These are phyloP conservation scores for Prunus armeniaca DNA, from an alignment of 306 rosid genomes.

Conservation along the genomic window DNA sequence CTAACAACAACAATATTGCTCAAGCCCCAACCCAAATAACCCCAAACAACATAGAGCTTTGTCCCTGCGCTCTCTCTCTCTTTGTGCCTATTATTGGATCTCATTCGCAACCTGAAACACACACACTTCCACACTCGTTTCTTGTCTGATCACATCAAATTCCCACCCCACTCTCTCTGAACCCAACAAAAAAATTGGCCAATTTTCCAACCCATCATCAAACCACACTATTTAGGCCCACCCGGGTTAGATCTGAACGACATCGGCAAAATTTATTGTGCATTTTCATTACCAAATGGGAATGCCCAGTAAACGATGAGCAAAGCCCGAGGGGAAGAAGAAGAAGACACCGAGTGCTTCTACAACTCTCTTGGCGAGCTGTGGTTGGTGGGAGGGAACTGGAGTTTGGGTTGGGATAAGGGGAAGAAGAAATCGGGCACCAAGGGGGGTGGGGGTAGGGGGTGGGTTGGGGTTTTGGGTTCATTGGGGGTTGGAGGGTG, in stretches of 20 bases:
- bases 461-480: too few relatives aligned
- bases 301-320: constrained; percentile 80
- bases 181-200: neutral
- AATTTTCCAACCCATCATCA: neutral
- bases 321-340: constrained; percentile 51
- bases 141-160: constrained; percentile 31
- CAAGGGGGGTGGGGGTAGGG: too few relatives aligned
- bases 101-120: constrained; percentile 41
- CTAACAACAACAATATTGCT: constrained; percentile 22
- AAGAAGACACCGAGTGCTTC: constrained; percentile 54
- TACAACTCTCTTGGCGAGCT: constrained; percentile 52
- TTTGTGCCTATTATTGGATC: constrained; percentile 42
- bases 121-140: constrained; percentile 6
- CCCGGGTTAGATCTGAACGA: constrained; percentile 31
- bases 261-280: constrained; percentile 21
- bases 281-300: constrained; percentile 68
- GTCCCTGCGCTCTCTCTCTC: constrained; percentile 31
- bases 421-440: too few relatives aligned
- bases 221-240: neutral
- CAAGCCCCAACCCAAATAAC: constrained; percentile 46
- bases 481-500: too few relatives aligned
- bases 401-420: too few relatives aligned
- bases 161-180: constrained; percentile 3
- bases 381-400: too few relatives aligned
- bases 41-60: constrained; percentile 60